Percentiles rank a stretch among this genome's conserved stretches.
Conservation (phyloP, 140 eudicot genomes). For the Erigeron philadelphicus region DNA sequence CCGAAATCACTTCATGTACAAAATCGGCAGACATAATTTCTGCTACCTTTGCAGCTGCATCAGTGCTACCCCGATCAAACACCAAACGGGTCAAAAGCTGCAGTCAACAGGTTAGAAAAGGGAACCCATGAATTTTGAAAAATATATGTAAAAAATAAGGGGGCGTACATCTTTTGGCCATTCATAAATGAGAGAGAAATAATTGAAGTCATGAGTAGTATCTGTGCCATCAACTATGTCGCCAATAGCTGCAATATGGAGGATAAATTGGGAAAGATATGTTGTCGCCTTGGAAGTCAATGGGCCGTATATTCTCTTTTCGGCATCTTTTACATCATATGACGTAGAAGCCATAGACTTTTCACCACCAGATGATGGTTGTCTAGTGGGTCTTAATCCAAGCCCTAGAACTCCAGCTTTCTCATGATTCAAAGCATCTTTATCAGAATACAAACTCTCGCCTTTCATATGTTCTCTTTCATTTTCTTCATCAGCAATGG, state of each 20-base stretch:
- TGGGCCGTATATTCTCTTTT: conserved; percentile 69
- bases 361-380: conserved; percentile 43
- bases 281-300: conserved; percentile 69
- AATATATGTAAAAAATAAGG: not conserved
- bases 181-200: conserved; percentile 88
- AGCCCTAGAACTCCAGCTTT: conserved; percentile 70
- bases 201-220: conserved; percentile 97
- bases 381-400: conserved; percentile 63
- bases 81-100: conserved; percentile 97
- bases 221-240: conserved; percentile 99
- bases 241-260: conserved; percentile 95
- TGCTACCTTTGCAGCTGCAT: conserved; percentile 96
- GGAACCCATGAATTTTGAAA: not conserved
- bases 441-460: conserved; percentile 47
- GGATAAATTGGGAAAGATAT: conserved; percentile 84
- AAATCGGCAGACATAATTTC: conserved; percentile 95
- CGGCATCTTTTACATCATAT: conserved; percentile 72
- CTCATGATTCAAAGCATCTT: conserved; percentile 39
- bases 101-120: conserved; percentile 20
- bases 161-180: conserved; percentile 92
- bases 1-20: conserved; percentile 93
- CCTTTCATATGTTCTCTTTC: conserved; percentile 46
- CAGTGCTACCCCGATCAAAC: conserved; percentile 94
- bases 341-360: conserved; percentile 40
- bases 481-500: conserved; percentile 91